Evolutionary conservation across 2,329 filamentous ascomycete species (phyloP), one percentile per base, ranked within the genome.

Genomic region (Ophiognomonia clavigignenti-juglandacearum): DNA sequence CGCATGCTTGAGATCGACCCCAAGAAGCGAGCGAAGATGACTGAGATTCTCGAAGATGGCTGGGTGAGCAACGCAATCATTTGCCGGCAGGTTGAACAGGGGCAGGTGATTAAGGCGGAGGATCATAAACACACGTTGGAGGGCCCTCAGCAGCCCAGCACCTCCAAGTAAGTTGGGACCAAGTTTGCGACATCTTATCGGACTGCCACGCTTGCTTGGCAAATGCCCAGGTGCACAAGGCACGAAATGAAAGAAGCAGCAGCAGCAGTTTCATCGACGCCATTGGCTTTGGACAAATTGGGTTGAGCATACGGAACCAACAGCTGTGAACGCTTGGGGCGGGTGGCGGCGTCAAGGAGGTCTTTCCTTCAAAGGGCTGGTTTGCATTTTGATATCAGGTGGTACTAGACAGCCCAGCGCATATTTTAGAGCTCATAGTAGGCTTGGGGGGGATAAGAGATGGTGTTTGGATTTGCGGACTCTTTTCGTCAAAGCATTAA

Each of bases 1-100:
- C 79, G 87, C 48, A 98, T 98, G 93, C 78, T 98, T 29, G 89
- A 93, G 59, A 76, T 96, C 42, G 82, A 96, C 58, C 89, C 91
- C 0, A 85, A 81, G 61, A 85, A 86, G 55, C 81, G 93, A 47
- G 92, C 90, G 3, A 88, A 80, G 3, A 85, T 98, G 72, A 76
- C 85, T 20, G 90, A 98, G 59, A 87, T 98, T 16, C 68, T 96
- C 43, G 78, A 83, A 19, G 92, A 98, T 61, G 83, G 85, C 14
- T 98, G 93, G 93, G 82, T 97, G n/a, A 80, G 83, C 39, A 83
- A 85, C 57, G 88, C 88, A 26, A 74, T 86, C 18, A 89, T 95
- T 35, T 98, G 93, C 64, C 77, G 84, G 53, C 92, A 95, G 61
- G 75, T 86, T 45, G 82, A 80, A 20, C 67, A 71, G 3, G 89